These are phyloP conservation scores for Leucosporidium scottii DNA, from an alignment of 768 basidiomycete genomes.

Conservation along the genomic window DNA sequence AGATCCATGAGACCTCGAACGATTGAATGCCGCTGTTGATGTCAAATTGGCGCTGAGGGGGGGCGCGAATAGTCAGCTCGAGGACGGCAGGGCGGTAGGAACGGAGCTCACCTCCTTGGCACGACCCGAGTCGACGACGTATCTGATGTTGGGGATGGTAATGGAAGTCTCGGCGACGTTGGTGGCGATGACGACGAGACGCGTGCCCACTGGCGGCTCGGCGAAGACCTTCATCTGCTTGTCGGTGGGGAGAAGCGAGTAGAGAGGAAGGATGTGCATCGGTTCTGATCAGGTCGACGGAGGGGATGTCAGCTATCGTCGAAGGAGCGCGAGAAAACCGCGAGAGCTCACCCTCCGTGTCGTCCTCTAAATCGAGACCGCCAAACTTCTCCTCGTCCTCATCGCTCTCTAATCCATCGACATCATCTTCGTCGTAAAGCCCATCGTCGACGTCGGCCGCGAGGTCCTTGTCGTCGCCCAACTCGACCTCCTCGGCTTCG, in stretches of 20 bases:
- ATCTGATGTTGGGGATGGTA: constrained; percentile 93
- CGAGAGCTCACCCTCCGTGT: constrained; percentile 50
- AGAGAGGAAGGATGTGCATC: constrained; percentile 89
- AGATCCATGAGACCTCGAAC: constrained; percentile 87
- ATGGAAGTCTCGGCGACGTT: constrained; percentile 96
- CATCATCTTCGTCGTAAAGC: constrained; percentile 57
- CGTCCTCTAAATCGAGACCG: constrained; percentile 50
- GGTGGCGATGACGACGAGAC: constrained; percentile 88
- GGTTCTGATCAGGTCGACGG: constrained; percentile 53
- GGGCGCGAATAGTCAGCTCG: not conserved
- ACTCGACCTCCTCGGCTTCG: constrained; percentile 73
- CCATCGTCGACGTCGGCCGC: constrained; percentile 45
- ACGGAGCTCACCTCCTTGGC: constrained; percentile 71
- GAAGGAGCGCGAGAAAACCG: not conserved
- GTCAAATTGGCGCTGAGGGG: constrained; percentile 70
- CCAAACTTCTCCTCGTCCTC: constrained; percentile 53
- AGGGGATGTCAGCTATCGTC: constrained; percentile 43
- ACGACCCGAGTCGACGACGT: constrained; percentile 93
- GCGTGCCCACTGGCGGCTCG: constrained; percentile 66
- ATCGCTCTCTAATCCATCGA: constrained; percentile 61
- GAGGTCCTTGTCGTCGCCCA: constrained; percentile 47
- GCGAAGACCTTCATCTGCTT: constrained; percentile 92
- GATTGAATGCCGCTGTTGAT: constrained; percentile 72
- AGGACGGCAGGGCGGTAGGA: too few species aligned
- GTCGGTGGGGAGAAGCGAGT: constrained; percentile 84